phyloP scores from a whole-genome alignment of 2,329 filamentous ascomycete genomes.

The Penicillium sp. region DNA sequence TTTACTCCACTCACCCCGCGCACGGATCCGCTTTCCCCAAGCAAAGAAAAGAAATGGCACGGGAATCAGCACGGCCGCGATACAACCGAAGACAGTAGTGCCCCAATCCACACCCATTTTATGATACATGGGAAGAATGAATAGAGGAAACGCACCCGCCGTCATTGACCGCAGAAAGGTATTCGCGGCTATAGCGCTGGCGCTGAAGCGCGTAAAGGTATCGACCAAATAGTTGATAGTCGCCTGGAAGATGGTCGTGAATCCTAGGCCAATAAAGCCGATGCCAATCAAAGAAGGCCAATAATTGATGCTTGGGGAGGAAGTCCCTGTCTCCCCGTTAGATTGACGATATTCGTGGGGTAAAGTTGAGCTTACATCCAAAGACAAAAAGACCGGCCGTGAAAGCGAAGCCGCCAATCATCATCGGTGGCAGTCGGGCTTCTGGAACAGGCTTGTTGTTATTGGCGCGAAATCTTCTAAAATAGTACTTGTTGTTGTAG shows the following conservation, averaged over 20 bases:
- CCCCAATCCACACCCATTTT: constrained; percentile 63
- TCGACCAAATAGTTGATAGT: constrained; percentile 76
- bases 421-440: constrained; percentile 45
- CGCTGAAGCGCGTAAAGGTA: constrained; percentile 42
- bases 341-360: no score
- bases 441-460: constrained; percentile 15
- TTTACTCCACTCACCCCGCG: background rate
- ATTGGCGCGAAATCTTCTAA: constrained; percentile 17
- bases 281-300: constrained; percentile 26
- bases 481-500: constrained; percentile 42
- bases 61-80: constrained; percentile 42
- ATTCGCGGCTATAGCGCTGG: constrained; percentile 44
- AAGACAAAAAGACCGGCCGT: constrained; percentile 40
- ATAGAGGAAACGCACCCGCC: constrained; percentile 47
- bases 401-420: constrained; percentile 47
- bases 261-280: constrained; percentile 60
- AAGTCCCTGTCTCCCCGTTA: background rate
- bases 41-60: constrained; percentile 45
- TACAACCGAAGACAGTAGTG: constrained; percentile 57
- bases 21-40: constrained; percentile 15
- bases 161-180: constrained; percentile 45
- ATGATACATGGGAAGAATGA: constrained; percentile 54
- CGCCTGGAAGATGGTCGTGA: constrained; percentile 75
- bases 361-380: background rate
- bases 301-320: background rate